phyloP scores from a whole-genome alignment of 495 filamentous ascomycete species.

The Cercophora samala region DNA sequence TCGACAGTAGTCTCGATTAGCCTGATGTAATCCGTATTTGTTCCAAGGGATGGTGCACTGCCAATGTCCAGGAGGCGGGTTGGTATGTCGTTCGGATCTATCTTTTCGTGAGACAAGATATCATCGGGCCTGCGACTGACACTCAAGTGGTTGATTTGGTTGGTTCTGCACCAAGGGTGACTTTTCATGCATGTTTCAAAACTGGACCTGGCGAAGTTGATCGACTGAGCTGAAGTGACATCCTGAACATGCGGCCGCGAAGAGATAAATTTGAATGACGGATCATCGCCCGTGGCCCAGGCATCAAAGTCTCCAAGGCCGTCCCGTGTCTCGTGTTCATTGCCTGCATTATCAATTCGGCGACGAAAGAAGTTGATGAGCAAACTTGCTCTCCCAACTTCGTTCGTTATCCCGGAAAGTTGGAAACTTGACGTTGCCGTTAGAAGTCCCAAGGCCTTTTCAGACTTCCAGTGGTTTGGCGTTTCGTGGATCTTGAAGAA shows the following conservation, averaged over 20 bases:
- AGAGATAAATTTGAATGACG: neutral
- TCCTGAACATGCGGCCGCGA: neutral
- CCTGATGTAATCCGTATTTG: neutral
- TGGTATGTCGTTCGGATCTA: neutral
- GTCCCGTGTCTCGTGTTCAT: neutral
- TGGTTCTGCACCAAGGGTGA: neutral
- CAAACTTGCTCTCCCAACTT: neutral
- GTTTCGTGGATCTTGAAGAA: neutral
- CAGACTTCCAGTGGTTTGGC: neutral
- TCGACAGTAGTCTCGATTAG: neutral
- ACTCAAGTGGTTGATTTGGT: neutral
- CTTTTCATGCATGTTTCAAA: neutral
- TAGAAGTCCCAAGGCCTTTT: neutral
- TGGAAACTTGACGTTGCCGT: neutral
- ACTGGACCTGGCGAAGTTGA: neutral
- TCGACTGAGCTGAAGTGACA: neutral
- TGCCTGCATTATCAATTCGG: neutral
- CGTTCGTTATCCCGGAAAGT: neutral
- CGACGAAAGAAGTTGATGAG: neutral
- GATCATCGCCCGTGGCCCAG: neutral
- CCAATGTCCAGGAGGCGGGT: neutral
- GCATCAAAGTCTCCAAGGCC: neutral
- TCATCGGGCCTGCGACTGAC: neutral
- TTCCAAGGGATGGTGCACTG: neutral
- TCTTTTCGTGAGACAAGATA: neutral